Evolutionary conservation across 495 filamentous ascomycete species (phyloP), one percentile per base, ranked within the genome.

Genomic region (Aspergillus funiculosus): DNA sequence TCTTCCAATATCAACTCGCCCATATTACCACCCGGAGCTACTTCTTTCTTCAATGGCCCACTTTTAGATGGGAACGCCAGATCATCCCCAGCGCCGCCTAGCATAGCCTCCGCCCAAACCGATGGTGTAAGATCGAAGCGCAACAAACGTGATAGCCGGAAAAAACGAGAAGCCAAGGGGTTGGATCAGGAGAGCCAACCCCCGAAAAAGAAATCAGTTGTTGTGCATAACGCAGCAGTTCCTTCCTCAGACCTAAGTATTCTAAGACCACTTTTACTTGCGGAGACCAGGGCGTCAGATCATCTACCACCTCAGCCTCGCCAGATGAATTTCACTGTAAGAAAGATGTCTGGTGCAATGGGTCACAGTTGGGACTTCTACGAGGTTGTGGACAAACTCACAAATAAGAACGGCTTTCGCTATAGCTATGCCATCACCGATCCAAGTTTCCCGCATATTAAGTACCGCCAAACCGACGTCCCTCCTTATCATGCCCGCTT

Each of bases 381-480:
- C 34, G 69, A 73, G 38, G 60, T 70, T 8, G 63, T 64, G 15
- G 69, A 74, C 53, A 88, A 85, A 61, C 86, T 92, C 30, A 85
- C 80, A 50, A 96, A 95, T 54, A 91, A 92, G 59, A 89, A 89
- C 64, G 86, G 81, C 30, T 97, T 86, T 52, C 83, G 87, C 27
- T 99, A 97, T 61, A 86, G 76, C 27, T 88, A 90, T 50, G 94
- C 88, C 58, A 88, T 96, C 47, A 87, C 89, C 39, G 92, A 96
- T 53, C 83, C 85, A 0, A 74, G 73, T 13, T 94, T 97, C 44
- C 82, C 84, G 6, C 86, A 89, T 40, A 89, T 87, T 48, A 83
- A 89, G 56, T 94, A 89, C 67, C 85, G 92, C 37, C 85, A 87
- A 47, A 87, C 89, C 18, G 94, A 97, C 62, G 78, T 86, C 8